These are phyloP conservation scores for Nicotiana attenuata DNA, from an alignment of 257 asterid species.

Conservation along the genomic window DNA sequence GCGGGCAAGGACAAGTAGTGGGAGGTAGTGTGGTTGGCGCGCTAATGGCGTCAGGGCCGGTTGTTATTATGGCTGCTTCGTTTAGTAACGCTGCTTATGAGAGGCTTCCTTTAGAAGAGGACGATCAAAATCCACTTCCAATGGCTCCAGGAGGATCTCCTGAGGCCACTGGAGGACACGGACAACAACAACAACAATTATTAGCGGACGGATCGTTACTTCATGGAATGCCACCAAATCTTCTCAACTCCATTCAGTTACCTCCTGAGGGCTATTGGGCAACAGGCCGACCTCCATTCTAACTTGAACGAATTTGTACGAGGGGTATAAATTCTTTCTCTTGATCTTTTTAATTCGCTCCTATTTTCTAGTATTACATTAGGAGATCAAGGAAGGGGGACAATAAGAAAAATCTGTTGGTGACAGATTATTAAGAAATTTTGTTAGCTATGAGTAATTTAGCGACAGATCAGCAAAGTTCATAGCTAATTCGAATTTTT, in stretches of 20 bases:
- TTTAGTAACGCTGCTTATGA: constrained; percentile 7
- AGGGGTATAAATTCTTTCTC: not conserved
- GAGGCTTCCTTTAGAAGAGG: constrained; percentile 4
- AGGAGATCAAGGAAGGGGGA: not conserved
- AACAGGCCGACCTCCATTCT: constrained; percentile 56
- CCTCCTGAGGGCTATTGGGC: constrained; percentile 64
- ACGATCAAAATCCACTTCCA: not conserved
- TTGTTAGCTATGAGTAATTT: too few relatives aligned
- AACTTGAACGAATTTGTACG: not conserved
- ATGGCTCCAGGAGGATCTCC: constrained; percentile 5
- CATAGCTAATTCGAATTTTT: too few relatives aligned
- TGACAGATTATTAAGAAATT: too few relatives aligned
- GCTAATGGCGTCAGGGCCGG: not conserved
- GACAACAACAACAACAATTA: constrained; percentile 17
- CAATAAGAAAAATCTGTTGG: not conserved
- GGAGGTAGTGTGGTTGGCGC: constrained; percentile 1
- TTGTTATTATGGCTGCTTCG: constrained; percentile 5
- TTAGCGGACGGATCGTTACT: constrained; percentile 47
- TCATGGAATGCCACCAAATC: constrained; percentile 57
- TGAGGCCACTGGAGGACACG: constrained; percentile 35
- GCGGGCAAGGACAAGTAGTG: constrained; percentile 3
- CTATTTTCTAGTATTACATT: not conserved
- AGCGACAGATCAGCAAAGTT: too few relatives aligned
- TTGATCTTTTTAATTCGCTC: not conserved
- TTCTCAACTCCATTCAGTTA: constrained; percentile 47